These are phyloP conservation scores for Suhomyces sp. DNA, from an alignment of 805 yeast species.

Conservation along the genomic window DNA sequence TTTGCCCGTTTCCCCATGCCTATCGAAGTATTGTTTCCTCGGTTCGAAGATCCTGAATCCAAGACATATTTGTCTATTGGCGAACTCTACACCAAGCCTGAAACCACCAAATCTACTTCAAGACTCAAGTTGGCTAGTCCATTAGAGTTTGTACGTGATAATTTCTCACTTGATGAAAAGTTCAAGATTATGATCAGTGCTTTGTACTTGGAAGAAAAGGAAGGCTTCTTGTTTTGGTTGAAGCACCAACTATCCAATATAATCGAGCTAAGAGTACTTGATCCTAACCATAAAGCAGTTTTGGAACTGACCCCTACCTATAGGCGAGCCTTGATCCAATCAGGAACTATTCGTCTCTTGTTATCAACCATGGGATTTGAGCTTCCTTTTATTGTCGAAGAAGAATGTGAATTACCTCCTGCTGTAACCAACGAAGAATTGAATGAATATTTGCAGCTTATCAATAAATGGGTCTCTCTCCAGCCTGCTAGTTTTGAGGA, in stretches of 20 bases:
- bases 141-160: slow-evolving; percentile 30
- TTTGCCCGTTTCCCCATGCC: slow-evolving; percentile 49
- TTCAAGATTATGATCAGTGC: slow-evolving; percentile 50
- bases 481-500: slow-evolving; percentile 36
- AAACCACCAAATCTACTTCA: slow-evolving; percentile 8
- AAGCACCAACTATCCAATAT: slow-evolving; percentile 34
- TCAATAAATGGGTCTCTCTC: slow-evolving; percentile 41
- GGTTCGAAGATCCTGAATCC: slow-evolving; percentile 45
- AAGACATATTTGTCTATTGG: slow-evolving; percentile 60
- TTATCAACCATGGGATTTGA: slow-evolving; percentile 46
- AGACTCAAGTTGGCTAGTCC: slow-evolving; percentile 31
- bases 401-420: slow-evolving; percentile 37
- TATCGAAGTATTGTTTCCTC: slow-evolving; percentile 68
- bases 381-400: slow-evolving; percentile 39
- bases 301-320: slow-evolving; percentile 14
- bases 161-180: slow-evolving; percentile 42
- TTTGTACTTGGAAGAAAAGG: slow-evolving; percentile 44
- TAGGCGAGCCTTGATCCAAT: slow-evolving; percentile 38
- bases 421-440: slow-evolving; percentile 29
- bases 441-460: slow-evolving; percentile 29
- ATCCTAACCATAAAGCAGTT: background rate
- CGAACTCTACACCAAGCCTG: slow-evolving; percentile 34
- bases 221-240: slow-evolving; percentile 43
- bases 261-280: slow-evolving; percentile 16
- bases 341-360: slow-evolving; percentile 46